These are phyloP conservation scores for Rhizoclosmatium sp. DNA, from an alignment of 192 early-diverging fungal genomes.

Conservation along the genomic window DNA sequence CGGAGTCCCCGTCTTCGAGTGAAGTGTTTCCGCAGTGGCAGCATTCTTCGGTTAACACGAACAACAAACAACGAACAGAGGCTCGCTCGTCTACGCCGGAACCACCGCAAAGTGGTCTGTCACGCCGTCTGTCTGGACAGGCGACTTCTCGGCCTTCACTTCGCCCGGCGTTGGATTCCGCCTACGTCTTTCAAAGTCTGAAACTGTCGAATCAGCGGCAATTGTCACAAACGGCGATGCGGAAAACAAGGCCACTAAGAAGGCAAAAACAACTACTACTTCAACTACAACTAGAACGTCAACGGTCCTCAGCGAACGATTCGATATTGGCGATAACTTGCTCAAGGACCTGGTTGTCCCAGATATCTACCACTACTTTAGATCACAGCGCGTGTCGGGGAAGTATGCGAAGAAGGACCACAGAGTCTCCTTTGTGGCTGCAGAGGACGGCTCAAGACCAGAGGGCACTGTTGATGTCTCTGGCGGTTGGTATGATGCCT, in stretches of 20 bases:
- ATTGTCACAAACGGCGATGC: neutral
- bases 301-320: conserved; percentile 1
- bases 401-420: conserved; percentile 18
- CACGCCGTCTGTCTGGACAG: conserved; percentile 3
- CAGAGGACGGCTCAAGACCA: neutral
- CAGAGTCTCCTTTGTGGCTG: neutral
- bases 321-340: conserved; percentile 19
- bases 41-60: neutral
- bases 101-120: conserved; percentile 15
- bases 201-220: neutral
- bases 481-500: conserved; percentile 25
- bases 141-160: conserved; percentile 13
- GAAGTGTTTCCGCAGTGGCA: neutral
- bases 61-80: neutral
- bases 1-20: conserved; percentile 1
- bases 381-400: conserved; percentile 4
- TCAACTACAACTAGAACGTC: conserved; percentile 8
- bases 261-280: neutral
- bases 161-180: conserved; percentile 17
- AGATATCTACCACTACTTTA: conserved; percentile 13
- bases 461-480: conserved; percentile 8
- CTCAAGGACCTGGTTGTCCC: conserved; percentile 7
- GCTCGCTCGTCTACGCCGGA: conserved; percentile 2
- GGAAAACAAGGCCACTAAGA: neutral
- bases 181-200: neutral